phyloP scores from a whole-genome alignment of 768 basidiomycete genomes.

The Boletus patriciae region DNA sequence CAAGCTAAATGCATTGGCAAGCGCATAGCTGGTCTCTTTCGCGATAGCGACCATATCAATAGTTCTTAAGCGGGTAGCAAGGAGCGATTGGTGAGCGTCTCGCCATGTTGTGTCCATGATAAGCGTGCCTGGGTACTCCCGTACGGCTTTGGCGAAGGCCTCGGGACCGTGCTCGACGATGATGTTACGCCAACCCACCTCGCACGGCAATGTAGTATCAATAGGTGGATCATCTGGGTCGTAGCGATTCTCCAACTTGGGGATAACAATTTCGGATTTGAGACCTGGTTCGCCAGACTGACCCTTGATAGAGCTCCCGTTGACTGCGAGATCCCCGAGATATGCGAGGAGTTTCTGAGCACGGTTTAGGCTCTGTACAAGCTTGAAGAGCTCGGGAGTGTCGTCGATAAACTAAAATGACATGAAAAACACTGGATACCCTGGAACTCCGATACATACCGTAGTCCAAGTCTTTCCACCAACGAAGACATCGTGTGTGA shows the following conservation, averaged over 20 bases:
- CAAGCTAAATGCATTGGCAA: constrained; percentile 92
- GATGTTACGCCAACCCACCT: constrained; percentile 95
- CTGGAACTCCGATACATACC: constrained; percentile 37
- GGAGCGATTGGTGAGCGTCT: constrained; percentile 96
- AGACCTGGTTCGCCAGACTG: constrained; percentile 95
- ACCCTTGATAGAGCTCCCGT: constrained; percentile 97
- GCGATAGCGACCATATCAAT: constrained; percentile 98
- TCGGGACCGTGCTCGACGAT: constrained; percentile 97
- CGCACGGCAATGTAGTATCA: constrained; percentile 81
- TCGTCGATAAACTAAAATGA: constrained; percentile 90
- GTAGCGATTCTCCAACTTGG: constrained; percentile 73
- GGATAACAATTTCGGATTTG: constrained; percentile 82
- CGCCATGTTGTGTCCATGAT: constrained; percentile 99
- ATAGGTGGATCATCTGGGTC: constrained; percentile 72
- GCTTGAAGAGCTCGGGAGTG: constrained; percentile 98
- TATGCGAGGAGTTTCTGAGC: constrained; percentile 97
- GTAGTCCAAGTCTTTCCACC: constrained; percentile 99
- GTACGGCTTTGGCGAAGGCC: constrained; percentile 96
- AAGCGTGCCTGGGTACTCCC: constrained; percentile 90
- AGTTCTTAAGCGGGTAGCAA: constrained; percentile 94
- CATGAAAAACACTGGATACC: constrained; percentile 8
- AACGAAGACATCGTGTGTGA: constrained; percentile 96
- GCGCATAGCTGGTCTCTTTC: constrained; percentile 92
- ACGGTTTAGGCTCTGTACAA: constrained; percentile 96
- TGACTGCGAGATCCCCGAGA: constrained; percentile 96